phyloP scores from a whole-genome alignment of 129 eudicot genomes.

The Lactuca saligna region DNA sequence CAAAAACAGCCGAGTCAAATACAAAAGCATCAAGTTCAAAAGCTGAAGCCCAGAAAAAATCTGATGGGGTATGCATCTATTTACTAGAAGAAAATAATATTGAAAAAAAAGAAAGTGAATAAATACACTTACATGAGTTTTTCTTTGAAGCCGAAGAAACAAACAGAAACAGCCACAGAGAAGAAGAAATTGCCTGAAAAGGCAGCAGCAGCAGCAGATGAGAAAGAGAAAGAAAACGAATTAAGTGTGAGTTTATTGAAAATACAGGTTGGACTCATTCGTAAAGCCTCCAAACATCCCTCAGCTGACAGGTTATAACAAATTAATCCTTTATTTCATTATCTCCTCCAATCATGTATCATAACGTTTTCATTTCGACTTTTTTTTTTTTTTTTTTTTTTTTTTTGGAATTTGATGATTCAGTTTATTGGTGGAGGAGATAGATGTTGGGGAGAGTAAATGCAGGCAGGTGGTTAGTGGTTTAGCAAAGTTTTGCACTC shows the following conservation, averaged over 20 bases:
- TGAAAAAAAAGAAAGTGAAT: background rate
- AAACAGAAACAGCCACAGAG: slow-evolving; percentile 45
- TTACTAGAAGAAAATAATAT: background rate
- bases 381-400: background rate
- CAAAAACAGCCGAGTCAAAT: slow-evolving; percentile 48
- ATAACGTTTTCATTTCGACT: background rate
- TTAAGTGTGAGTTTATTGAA: slow-evolving; percentile 75
- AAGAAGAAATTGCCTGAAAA: slow-evolving; percentile 76
- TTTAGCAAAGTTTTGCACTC: slow-evolving; percentile 83
- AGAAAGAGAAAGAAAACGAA: slow-evolving; percentile 66
- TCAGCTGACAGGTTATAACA: slow-evolving; percentile 81
- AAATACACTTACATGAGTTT: background rate
- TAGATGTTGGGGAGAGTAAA: slow-evolving; percentile 90
- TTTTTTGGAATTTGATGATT: slow-evolving; percentile 3
- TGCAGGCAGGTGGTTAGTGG: slow-evolving; percentile 97
- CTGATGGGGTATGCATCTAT: slow-evolving; percentile 44
- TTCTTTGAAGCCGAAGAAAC: slow-evolving; percentile 43
- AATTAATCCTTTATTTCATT: background rate
- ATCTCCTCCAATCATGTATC: background rate
- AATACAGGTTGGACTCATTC: slow-evolving; percentile 85
- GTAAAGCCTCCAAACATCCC: slow-evolving; percentile 98
- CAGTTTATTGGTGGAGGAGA: slow-evolving; percentile 97
- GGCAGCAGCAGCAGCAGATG: slow-evolving; percentile 61
- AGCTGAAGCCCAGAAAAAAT: slow-evolving; percentile 42
- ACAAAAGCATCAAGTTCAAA: slow-evolving; percentile 48